These are phyloP conservation scores for Pseudocercospora eumusae DNA, from an alignment of 2,329 filamentous ascomycete species.

Conservation along the genomic window DNA sequence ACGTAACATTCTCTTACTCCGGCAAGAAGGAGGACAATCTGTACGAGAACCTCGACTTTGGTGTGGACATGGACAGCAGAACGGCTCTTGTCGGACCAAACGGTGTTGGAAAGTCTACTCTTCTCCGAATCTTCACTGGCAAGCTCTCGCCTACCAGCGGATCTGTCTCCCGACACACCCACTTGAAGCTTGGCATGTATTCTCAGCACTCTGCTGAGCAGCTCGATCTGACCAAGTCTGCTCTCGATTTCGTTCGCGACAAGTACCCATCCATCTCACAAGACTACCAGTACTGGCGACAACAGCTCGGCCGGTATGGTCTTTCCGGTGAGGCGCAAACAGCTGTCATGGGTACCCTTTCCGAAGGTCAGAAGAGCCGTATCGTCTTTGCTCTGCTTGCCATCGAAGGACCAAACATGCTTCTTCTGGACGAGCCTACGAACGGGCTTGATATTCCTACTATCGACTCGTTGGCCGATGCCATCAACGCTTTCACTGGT, in stretches of 20 bases:
- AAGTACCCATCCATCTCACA: slow-evolving; percentile 87
- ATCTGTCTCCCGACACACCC: slow-evolving; percentile 85
- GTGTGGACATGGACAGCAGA: slow-evolving; percentile 99
- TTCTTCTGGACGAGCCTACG: slow-evolving; percentile 95
- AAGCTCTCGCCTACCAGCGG: slow-evolving; percentile 84
- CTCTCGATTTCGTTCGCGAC: slow-evolving; percentile 95
- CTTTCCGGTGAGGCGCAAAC: slow-evolving; percentile 92
- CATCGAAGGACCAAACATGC: slow-evolving; percentile 96
- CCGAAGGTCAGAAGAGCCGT: slow-evolving; percentile 95
- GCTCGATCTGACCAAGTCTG: slow-evolving; percentile 95
- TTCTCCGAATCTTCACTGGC: slow-evolving; percentile 94
- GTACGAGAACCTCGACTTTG: slow-evolving; percentile 94
- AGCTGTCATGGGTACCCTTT: slow-evolving; percentile 94
- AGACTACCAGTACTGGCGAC: slow-evolving; percentile 99
- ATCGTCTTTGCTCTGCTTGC: slow-evolving; percentile 96
- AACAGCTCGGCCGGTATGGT: slow-evolving; percentile 94
- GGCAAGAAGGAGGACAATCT: slow-evolving; percentile 86
- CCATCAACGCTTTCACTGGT: slow-evolving; percentile 93
- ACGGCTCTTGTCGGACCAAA: slow-evolving; percentile 96
- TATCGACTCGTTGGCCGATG: slow-evolving; percentile 94
- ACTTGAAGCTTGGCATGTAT: slow-evolving; percentile 98
- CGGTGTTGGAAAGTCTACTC: slow-evolving; percentile 97
- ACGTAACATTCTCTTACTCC: slow-evolving; percentile 98
- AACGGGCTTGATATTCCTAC: slow-evolving; percentile 99
- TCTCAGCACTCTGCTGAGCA: slow-evolving; percentile 98